Percentiles rank a stretch among this genome's conserved stretches.
These are phyloP conservation scores for Mucor saturninus DNA, from an alignment of 371 early-diverging fungal genomes.

Conservation along the genomic window DNA sequence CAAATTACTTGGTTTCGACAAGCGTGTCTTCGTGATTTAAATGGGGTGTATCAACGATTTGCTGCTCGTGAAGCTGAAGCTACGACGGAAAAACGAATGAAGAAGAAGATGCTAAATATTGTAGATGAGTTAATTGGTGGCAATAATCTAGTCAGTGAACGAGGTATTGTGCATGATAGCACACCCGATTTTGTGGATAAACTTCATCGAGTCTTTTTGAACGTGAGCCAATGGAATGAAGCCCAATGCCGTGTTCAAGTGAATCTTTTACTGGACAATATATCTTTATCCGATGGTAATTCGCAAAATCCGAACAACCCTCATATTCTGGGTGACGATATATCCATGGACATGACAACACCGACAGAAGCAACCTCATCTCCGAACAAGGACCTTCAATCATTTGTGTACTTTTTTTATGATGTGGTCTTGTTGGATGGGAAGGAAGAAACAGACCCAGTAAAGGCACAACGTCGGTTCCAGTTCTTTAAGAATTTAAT, in stretches of 20 bases:
- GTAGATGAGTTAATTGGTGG: conserved; percentile 51
- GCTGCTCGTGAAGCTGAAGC: conserved; percentile 37
- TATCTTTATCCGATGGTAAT: conserved; percentile 45
- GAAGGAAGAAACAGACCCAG: conserved; percentile 37
- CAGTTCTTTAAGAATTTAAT: conserved; percentile 48
- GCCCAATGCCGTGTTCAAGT: conserved; percentile 65
- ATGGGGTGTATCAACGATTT: conserved; percentile 53
- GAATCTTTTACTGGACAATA: conserved; percentile 60
- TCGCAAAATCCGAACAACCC: conserved; percentile 33
- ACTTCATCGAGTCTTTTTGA: conserved; percentile 53
- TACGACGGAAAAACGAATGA: conserved; percentile 38
- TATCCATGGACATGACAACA: conserved; percentile 17
- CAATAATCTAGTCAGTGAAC: conserved; percentile 23
- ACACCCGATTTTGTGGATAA: conserved; percentile 47
- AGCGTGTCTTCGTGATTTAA: conserved; percentile 50
- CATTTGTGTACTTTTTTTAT: conserved; percentile 61
- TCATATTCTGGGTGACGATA: conserved; percentile 37
- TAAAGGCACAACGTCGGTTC: conserved; percentile 42
- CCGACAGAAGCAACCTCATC: conserved; percentile 15
- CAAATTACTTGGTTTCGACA: conserved; percentile 51
- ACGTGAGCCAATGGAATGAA: conserved; percentile 66
- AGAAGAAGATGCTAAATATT: conserved; percentile 48
- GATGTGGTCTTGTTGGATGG: conserved; percentile 56
- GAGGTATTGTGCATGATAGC: conserved; percentile 26
- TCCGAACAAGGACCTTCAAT: conserved; percentile 46